Base-by-base conservation (phyloP, 1,284 basidiomycete genomes). In the Rhodotorula sp. region DNA sequence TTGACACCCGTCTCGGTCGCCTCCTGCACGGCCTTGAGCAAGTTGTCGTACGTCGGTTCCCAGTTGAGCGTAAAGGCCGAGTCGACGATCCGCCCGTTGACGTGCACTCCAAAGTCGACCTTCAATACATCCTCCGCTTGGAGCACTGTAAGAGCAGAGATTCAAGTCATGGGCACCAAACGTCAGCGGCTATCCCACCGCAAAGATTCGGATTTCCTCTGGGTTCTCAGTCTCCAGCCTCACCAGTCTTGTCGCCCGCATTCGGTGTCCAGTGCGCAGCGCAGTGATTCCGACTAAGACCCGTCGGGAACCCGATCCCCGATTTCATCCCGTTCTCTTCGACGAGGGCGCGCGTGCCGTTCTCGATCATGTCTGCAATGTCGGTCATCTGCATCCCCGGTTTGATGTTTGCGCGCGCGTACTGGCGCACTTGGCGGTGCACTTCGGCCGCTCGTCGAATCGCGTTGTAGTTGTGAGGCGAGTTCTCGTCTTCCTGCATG, bases 261-360 rank as follows among this genome's bases (percentile, higher is more conserved):
- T 99, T 99, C 20, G 96, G 96, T 7, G 92, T 91, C 80, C 93
- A 99, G 82, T 99, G 96, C 42, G 96, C 96, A 0, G 96, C 96
- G 73, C 92, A 92, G 80, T 97, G 86, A 82, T 99, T 99, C 75
- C 95, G 81, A 48, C 60, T 95, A 73, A 99, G 83, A 48, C 96
- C 96, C 3, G 95, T 99, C n/a, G 96, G 96, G 83, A 99, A 93
- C 24, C 95, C 93, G 78, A 99, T 85, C 20, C 96, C 91, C 69
- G 87, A 84, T 72, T 93, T 88, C 70, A 96, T 82, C 1, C 93
- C 94, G 76, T 90, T 87, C 81, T 90, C 93, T 81, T 99, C 96
- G 0, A 96, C 93, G 37, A 98, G 83, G 15, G 93, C 89, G 58
- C 95, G 85, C 44, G 90, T 91, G 18, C 91, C 90, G 78, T 95